phyloP scores from a whole-genome alignment of 495 filamentous ascomycete genomes.

The Aspergillus bridgeri region DNA sequence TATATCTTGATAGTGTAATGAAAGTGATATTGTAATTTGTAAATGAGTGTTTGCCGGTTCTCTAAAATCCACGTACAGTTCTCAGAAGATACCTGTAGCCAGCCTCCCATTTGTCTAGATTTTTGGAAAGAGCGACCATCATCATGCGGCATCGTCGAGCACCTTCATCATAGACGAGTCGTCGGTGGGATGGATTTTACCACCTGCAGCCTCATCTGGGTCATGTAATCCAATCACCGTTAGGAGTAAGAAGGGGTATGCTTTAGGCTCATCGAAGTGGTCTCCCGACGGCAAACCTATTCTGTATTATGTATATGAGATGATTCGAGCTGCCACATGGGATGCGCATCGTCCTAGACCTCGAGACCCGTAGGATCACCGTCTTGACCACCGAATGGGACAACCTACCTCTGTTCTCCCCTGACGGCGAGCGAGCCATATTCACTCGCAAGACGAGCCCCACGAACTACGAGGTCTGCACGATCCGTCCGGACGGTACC shows the following conservation, averaged over 20 bases:
- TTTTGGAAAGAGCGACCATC: too few species aligned
- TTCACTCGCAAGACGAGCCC: conserved; percentile 29
- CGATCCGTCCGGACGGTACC: conserved; percentile 34
- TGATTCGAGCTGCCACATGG: conserved; percentile 26
- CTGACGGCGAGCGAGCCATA: conserved; percentile 25
- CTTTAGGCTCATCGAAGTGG: conserved; percentile 27
- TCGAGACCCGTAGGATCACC: conserved; percentile 23
- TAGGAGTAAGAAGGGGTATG: conserved; percentile 12
- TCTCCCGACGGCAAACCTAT: conserved; percentile 27
- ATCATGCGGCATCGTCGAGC: too few species aligned
- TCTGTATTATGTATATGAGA: conserved; percentile 30
- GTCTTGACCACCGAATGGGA: conserved; percentile 28
- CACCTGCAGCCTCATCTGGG: too few species aligned
- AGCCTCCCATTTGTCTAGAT: too few species aligned
- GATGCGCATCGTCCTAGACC: conserved; percentile 29
- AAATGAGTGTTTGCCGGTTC: too few species aligned
- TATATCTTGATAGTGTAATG: too few species aligned
- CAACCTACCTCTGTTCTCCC: conserved; percentile 31
- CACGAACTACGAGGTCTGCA: conserved; percentile 37
- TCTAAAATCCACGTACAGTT: too few species aligned
- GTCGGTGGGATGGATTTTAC: too few species aligned
- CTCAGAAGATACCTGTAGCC: too few species aligned
- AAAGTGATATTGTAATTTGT: too few species aligned
- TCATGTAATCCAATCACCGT: too few species aligned
- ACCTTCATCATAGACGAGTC: too few species aligned